Evolutionary conservation across 2,329 filamentous ascomycete species (phyloP).

Genomic region (Alternaria sp.): DNA sequence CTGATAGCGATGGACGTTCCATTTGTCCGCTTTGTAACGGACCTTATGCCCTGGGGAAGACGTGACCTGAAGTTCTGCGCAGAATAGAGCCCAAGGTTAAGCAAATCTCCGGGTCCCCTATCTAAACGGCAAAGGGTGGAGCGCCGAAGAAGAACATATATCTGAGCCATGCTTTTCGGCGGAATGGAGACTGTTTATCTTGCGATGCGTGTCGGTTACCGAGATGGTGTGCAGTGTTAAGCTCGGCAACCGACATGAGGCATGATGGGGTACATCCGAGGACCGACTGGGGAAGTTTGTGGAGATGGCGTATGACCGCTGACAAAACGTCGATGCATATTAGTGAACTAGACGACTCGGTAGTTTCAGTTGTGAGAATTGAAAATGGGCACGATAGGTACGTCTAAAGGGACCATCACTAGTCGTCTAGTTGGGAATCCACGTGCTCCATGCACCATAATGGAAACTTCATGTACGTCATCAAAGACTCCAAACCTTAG

Average conservation of each 20-base stretch:
- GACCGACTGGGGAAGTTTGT: constrained; percentile 15
- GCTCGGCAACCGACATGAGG: constrained; percentile 37
- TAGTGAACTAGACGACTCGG: not conserved
- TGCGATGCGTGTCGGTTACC: constrained; percentile 19
- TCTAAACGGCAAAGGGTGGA: constrained; percentile 7
- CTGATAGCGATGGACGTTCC: constrained; percentile 42
- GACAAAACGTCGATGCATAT: not conserved
- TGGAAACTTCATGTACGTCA: constrained; percentile 13
- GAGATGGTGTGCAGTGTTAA: constrained; percentile 31
- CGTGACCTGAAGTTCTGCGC: constrained; percentile 50
- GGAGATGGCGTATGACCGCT: constrained; percentile 4
- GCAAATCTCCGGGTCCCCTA: constrained; percentile 14
- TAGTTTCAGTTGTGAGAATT: not conserved
- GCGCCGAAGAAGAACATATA: constrained; percentile 23
- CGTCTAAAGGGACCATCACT: too few relatives aligned
- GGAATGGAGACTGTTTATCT: constrained; percentile 21
- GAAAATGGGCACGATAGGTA: not conserved
- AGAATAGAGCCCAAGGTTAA: constrained; percentile 47
- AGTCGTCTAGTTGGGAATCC: too few relatives aligned
- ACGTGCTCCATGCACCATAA: constrained; percentile 9
- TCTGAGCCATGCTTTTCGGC: constrained; percentile 26
- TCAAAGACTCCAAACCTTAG: not conserved
- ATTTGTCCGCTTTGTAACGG: constrained; percentile 49
- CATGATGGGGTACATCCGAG: constrained; percentile 36
- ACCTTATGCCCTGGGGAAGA: constrained; percentile 37